Base-by-base conservation (phyloP, 2,329 filamentous ascomycete species). In the Epichloe festucae region DNA sequence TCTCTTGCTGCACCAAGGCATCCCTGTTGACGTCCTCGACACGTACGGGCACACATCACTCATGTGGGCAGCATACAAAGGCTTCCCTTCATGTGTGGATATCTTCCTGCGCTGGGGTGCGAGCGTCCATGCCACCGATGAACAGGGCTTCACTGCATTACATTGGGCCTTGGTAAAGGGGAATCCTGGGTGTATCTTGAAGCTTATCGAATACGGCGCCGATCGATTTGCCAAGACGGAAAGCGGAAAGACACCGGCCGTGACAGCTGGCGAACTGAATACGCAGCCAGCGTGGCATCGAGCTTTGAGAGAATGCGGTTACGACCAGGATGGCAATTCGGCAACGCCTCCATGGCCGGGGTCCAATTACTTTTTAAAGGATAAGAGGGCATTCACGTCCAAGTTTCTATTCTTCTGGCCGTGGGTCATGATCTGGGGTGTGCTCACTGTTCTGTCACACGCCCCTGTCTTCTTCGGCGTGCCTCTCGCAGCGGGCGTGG, bases 21-120 rank as follows among this genome's bases (percentile, higher is more conserved):
- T 98, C 54, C 88, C 89, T 15, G 89, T 98, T 55, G 93, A 98
- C 65, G 86, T 93, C 5, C 77, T 85, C 50, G 93, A 98, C 69
- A 81, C 81, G 48, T 91, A 89, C 64, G 89, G 90, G 5, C 94
- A 98, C 68, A 97, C 93, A 1, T 85, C 85, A 54, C 76, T 98
- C 55, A 98, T 98, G 93, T 98, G 93, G 93, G 89, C 93, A 17
- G 91, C 91, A 15, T 98, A 98, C 73, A 98, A 98, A 69, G 93
- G 94, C 38, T 96, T 85, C 65, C 88, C 91, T 0, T 83, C 85
- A 46, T 95, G 89, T 60, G 91, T 97, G 46, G 93, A 97, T 64
- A 68, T 97, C 43, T 91, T 95, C 58, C 71, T 98, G 53, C 82
- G 89, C 59, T 98, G 93, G 89, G 94, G 93, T 50, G 93, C 93